Base-by-base conservation (phyloP, 768 basidiomycete genomes). In the Gymnopilus dilepis region DNA sequence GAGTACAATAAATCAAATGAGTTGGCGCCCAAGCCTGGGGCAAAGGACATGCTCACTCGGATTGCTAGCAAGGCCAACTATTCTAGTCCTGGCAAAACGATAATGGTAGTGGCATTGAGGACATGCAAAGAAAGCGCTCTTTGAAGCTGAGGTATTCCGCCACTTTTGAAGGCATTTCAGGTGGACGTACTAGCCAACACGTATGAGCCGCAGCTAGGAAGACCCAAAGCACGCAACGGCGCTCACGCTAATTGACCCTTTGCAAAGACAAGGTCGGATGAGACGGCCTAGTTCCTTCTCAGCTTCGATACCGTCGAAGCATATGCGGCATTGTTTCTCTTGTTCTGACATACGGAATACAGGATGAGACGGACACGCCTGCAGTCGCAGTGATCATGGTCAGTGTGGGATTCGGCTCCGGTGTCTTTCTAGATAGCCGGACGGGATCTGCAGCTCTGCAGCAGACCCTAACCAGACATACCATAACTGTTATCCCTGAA, bases 251-350 rank as follows among this genome's bases (percentile, higher is more conserved):
- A 94, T 91, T 21, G 89, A 88, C 42, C 94, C 94, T 62, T 84
- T 87, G 73, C 91, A 92, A 2, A 88, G 77, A 72, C 91, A 92
- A 5, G 94, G 94, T 30, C 88, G 86, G 65, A 96, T 93, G 65
- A 95, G 83, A 56, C 87, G 84, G 2, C 94, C 94, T 40, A 90
- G 77, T 24, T 83, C 80, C 0, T 65, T 70, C 64, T 90, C 88
- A 22, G 84, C 83, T 45, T 84, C 83, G 11, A 77, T 73, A 4
- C 90, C 88, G 38, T 90, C 89, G 26, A 94, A 80, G 71, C 94
- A 96, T 47, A 96, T 96, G 56, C 94, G 83, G 69, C 94, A 95
- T 70, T 91, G 90, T 68, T 83, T 89, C 68, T 86, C 86, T 53
- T 83, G 59, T 50, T 68, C 69, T 28, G 70, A 55, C 68, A 71